Percentiles rank a stretch among this genome's conserved stretches.
Evolutionary conservation across 1,284 basidiomycete genomes (phyloP).

Genomic region (Erythrobasidium hasegawianum): DNA sequence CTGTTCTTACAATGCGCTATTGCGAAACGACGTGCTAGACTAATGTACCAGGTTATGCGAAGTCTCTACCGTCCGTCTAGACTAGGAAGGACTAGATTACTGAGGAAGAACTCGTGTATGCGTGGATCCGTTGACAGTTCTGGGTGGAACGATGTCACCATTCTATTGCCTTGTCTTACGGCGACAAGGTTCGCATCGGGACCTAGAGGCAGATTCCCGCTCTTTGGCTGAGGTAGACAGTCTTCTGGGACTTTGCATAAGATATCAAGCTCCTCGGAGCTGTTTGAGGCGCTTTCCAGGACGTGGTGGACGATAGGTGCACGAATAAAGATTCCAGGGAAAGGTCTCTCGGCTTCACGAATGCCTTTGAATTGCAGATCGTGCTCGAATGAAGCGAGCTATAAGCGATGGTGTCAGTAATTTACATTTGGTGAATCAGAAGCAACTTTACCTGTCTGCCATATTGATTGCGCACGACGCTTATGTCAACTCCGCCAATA

Average conservation of each 20-base stretch:
- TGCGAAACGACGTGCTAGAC: too few relatives aligned
- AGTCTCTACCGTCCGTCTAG: too few relatives aligned
- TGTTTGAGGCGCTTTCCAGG: conserved; percentile 14
- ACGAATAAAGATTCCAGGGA: conserved; percentile 89
- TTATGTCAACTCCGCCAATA: conserved; percentile 74
- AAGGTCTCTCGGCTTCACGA: conserved; percentile 60
- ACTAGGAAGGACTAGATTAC: conserved; percentile 10
- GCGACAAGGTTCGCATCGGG: conserved; percentile 71
- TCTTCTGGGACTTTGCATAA: conserved; percentile 67
- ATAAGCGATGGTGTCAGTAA: too few relatives aligned
- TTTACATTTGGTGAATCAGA: too few relatives aligned
- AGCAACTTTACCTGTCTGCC: conserved; percentile 62
- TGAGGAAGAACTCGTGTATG: conserved; percentile 31
- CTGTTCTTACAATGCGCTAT: too few relatives aligned
- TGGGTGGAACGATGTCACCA: conserved; percentile 91
- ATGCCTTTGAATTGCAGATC: conserved; percentile 66
- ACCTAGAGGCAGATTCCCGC: conserved; percentile 48
- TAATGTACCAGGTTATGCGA: too few relatives aligned
- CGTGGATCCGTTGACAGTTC: conserved; percentile 83
- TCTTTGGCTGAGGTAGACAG: conserved; percentile 44
- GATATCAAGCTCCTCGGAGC: conserved; percentile 56
- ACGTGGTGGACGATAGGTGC: conserved; percentile 63
- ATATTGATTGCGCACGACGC: conserved; percentile 72
- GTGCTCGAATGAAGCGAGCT: conserved; percentile 88
- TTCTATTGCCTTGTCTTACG: conserved; percentile 73